Conservation (phyloP, 495 filamentous ascomycete genomes). For the Xylaria scruposa region DNA sequence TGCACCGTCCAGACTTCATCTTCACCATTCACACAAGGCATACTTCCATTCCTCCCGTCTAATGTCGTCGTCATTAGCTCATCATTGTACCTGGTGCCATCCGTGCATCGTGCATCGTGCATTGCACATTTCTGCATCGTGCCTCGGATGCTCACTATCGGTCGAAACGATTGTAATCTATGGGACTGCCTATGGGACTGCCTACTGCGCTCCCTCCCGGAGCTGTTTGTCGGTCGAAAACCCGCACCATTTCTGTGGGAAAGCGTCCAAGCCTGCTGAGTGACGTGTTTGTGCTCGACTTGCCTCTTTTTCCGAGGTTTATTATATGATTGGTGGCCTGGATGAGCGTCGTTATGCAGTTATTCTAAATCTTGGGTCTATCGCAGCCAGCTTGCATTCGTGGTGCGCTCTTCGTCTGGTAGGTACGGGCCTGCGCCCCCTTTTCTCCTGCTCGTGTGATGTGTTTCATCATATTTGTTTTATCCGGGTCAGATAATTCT, state of each 20-base stretch:
- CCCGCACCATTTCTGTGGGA: not conserved
- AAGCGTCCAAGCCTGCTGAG: not conserved
- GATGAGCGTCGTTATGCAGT: not conserved
- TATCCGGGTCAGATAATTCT: not conserved
- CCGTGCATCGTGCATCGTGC: not conserved
- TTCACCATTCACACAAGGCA: slow-evolving; percentile 25
- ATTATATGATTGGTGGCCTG: not conserved
- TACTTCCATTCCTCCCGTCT: not conserved
- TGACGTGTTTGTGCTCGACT: not conserved
- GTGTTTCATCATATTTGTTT: not conserved
- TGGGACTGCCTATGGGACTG: not conserved
- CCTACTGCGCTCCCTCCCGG: not conserved
- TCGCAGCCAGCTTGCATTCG: not conserved
- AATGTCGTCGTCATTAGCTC: not conserved
- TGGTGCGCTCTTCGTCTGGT: not conserved
- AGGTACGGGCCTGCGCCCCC: not conserved
- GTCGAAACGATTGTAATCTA: not conserved
- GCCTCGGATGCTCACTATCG: not conserved
- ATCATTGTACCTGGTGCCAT: not conserved
- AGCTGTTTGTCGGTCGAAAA: not conserved
- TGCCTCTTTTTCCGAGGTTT: not conserved
- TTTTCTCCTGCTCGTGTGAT: not conserved
- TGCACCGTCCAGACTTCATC: not conserved
- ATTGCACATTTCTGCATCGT: not conserved
- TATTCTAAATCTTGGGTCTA: not conserved